phyloP scores from a whole-genome alignment of 495 filamentous ascomycete species.

The Aspergillus haitiensis region DNA sequence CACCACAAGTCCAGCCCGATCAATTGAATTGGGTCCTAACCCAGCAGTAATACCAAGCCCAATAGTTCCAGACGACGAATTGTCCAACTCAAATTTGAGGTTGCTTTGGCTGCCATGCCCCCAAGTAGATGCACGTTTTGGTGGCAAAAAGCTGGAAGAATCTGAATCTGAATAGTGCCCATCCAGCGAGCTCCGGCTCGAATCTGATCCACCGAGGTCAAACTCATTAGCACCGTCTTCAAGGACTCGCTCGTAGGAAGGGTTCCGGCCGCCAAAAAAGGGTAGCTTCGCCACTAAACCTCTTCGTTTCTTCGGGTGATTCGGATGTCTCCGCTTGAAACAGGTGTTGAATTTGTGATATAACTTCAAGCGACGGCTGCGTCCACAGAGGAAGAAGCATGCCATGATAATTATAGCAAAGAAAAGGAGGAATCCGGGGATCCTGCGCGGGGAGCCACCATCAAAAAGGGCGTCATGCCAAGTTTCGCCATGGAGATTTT shows the following conservation, averaged over 20 bases:
- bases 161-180: slow-evolving; percentile 37
- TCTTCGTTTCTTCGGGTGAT: slow-evolving; percentile 52
- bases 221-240: slow-evolving; percentile 73
- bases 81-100: slow-evolving; percentile 61
- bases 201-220: slow-evolving; percentile 67
- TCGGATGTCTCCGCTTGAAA: slow-evolving; percentile 53
- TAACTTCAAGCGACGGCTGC: slow-evolving; percentile 68
- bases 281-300: slow-evolving; percentile 53
- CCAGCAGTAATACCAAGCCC: slow-evolving; percentile 51
- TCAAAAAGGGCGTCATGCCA: slow-evolving; percentile 75
- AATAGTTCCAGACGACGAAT: slow-evolving; percentile 50
- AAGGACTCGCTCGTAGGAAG: slow-evolving; percentile 81
- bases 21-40: slow-evolving; percentile 55
- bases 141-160: slow-evolving; percentile 30
- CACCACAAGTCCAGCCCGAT: slow-evolving; percentile 71
- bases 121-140: slow-evolving; percentile 43
- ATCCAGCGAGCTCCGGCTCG: slow-evolving; percentile 55
- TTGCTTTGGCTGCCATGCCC: slow-evolving; percentile 36
- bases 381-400: slow-evolving; percentile 65
- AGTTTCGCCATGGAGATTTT: slow-evolving; percentile 56
- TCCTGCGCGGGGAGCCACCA: slow-evolving; percentile 59
- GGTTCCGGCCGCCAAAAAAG: slow-evolving; percentile 54
- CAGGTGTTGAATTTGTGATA: slow-evolving; percentile 56
- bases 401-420: slow-evolving; percentile 67
- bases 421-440: slow-evolving; percentile 74